Evolutionary conservation across 257 asterid species (phyloP).

Genomic region (Penstemon newberryi): DNA sequence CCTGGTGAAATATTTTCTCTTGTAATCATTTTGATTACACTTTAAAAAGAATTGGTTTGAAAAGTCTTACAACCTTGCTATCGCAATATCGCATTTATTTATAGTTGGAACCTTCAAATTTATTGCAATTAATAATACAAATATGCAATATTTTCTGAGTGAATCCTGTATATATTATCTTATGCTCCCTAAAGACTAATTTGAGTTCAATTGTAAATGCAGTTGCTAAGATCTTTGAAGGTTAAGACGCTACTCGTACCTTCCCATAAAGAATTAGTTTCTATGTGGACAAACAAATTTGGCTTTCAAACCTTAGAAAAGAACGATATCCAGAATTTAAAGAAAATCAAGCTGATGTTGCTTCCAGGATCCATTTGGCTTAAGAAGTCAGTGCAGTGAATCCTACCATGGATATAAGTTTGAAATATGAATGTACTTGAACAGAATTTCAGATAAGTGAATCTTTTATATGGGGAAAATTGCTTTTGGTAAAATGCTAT

Average conservation of each 20-base stretch:
- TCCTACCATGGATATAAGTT: background rate
- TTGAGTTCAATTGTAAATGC: slow-evolving; percentile 18
- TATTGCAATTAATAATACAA: background rate
- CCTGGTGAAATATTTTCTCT: background rate
- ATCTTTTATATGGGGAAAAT: too few species aligned
- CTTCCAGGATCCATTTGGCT: slow-evolving; percentile 59
- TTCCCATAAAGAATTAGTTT: slow-evolving; percentile 45
- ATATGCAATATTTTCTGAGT: background rate
- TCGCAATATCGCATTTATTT: background rate
- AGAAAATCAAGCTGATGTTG: slow-evolving; percentile 48
- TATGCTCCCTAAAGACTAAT: background rate
- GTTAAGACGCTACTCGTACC: slow-evolving; percentile 48
- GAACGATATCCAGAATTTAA: slow-evolving; percentile 36
- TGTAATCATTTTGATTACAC: background rate
- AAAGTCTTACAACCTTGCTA: background rate
- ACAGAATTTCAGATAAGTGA: too few species aligned
- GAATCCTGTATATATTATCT: too few species aligned
- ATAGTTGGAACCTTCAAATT: background rate
- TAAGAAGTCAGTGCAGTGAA: slow-evolving; percentile 37
- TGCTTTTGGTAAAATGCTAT: too few species aligned
- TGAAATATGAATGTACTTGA: too few species aligned
- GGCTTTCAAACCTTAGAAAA: slow-evolving; percentile 47
- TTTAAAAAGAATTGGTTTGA: background rate
- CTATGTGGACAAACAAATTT: slow-evolving; percentile 56
- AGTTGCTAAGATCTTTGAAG: slow-evolving; percentile 51